Evolutionary conservation across 2,329 filamentous ascomycete genomes (phyloP), one percentile per base, ranked within the genome.

Genomic region (Neopestalotiopsis sp.): DNA sequence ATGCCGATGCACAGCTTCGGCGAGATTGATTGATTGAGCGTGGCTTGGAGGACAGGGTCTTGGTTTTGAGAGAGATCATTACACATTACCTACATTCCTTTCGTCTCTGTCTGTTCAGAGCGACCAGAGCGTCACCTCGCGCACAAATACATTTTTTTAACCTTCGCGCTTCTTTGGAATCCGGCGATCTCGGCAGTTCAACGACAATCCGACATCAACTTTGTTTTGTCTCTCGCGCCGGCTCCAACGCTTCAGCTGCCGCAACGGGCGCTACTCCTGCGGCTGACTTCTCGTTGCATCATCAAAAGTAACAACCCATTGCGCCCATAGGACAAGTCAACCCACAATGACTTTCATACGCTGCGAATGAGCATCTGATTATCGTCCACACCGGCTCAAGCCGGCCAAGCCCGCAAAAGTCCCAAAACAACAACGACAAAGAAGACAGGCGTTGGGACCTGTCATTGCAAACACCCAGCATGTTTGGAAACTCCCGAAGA

Each of bases 401-500:
- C 45, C 45, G 45, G 17, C 12, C 3, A 24, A 24, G 13, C 38
- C 10, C 34, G 30, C 17, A 14, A 24, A 42, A 42, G 61, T n/a
- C 20, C 12, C 61, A 38, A 3, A 20, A 17, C 6, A 59, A 20
- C 20, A 40, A 20, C 30, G 12, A 63, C 13, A 34, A 38, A 63
- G 61, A 45, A 32, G 57, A 59, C 24, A 59, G 57, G 24, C 30
- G 24, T 59, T 59, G 57, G 57, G 57, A 10, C 45, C 45, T 20
- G 17, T 24, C 17, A 53, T 30, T 32, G 30, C 38, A 53, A 42
- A n/a, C n/a, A 17, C 58, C 24, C 71, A 76, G 68, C 40, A 86
- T 87, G 86, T 88, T 88, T 78, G 83, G 80, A 73, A 75, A 82
- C 74, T 85, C 85, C 72, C 83, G 83, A 79, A 86, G 82, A 78